Evolutionary conservation across 495 filamentous ascomycete genomes (phyloP).

Genomic region (Tuber magnatum): DNA sequence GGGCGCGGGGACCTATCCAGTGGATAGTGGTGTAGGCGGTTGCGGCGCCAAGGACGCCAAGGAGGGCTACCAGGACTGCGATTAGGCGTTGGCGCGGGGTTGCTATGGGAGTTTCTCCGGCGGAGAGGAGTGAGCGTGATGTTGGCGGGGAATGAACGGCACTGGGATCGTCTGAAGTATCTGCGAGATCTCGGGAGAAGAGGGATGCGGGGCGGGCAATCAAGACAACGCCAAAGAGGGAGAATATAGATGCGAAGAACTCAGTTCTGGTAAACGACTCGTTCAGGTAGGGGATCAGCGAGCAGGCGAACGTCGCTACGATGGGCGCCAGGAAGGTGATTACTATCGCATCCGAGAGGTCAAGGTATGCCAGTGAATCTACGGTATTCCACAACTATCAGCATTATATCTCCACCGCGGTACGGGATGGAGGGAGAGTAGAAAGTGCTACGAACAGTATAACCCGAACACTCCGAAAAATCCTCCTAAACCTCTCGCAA

Average conservation of each 20-base stretch:
- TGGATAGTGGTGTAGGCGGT: constrained; percentile 73
- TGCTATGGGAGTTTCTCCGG: constrained; percentile 39
- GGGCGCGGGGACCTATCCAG: constrained; percentile 75
- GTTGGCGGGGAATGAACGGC: constrained; percentile 27
- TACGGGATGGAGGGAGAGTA: too few species aligned
- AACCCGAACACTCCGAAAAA: constrained; percentile 81
- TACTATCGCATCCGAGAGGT: constrained; percentile 83
- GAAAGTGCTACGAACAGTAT: constrained; percentile 51
- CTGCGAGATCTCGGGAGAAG: constrained; percentile 44
- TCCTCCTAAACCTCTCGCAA: constrained; percentile 63
- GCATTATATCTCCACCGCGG: not conserved
- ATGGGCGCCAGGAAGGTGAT: constrained; percentile 84
- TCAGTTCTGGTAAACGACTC: constrained; percentile 76
- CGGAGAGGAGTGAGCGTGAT: constrained; percentile 33
- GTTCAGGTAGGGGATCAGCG: constrained; percentile 57
- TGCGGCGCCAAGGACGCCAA: constrained; percentile 74
- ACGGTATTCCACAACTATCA: constrained; percentile 13
- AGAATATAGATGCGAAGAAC: constrained; percentile 66
- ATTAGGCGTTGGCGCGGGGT: constrained; percentile 61
- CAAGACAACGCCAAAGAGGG: constrained; percentile 71
- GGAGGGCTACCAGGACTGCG: constrained; percentile 64
- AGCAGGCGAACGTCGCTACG: constrained; percentile 75
- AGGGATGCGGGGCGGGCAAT: constrained; percentile 70
- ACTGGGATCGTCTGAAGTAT: constrained; percentile 30
- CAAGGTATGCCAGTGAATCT: constrained; percentile 80